Evolutionary conservation across 106 monocot genomes (phyloP).

Genomic region (Alisma plantagoaquatica): DNA sequence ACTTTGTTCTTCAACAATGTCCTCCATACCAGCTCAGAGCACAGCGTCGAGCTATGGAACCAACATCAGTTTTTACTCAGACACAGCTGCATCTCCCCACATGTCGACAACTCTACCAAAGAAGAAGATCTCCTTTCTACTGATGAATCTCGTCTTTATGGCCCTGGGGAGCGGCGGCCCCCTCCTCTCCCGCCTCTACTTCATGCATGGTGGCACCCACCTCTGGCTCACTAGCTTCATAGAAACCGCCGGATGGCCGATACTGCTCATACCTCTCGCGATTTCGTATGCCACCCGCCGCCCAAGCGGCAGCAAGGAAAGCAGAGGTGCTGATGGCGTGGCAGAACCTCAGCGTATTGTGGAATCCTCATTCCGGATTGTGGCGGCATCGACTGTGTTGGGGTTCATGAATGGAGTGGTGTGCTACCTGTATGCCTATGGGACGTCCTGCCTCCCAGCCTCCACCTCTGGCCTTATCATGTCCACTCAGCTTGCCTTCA

Average conservation of each 20-base stretch:
- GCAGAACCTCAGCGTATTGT: too few relatives aligned
- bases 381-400: constrained; percentile 3
- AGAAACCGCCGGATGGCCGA: constrained; percentile 29
- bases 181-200: constrained; percentile 51
- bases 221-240: constrained; percentile 36
- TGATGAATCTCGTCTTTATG: too few relatives aligned
- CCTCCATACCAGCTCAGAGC: too few relatives aligned
- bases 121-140: too few relatives aligned
- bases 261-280: constrained; percentile 17
- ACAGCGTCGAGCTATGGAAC: too few relatives aligned
- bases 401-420: constrained; percentile 12
- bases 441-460: constrained; percentile 26
- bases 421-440: constrained; percentile 24
- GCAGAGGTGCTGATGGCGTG: not conserved
- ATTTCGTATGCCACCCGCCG: constrained; percentile 8
- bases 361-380: constrained; percentile 4
- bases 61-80: too few relatives aligned
- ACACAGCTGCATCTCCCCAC: too few relatives aligned
- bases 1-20: too few relatives aligned
- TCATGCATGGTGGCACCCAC: constrained; percentile 41
- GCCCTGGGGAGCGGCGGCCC: not conserved
- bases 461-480: constrained; percentile 37
- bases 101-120: too few relatives aligned
- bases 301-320: not conserved
- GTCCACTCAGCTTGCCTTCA: constrained; percentile 42